These are phyloP conservation scores for Bondarzewia mesenterica DNA, from an alignment of 1,284 basidiomycete species.

Conservation along the genomic window DNA sequence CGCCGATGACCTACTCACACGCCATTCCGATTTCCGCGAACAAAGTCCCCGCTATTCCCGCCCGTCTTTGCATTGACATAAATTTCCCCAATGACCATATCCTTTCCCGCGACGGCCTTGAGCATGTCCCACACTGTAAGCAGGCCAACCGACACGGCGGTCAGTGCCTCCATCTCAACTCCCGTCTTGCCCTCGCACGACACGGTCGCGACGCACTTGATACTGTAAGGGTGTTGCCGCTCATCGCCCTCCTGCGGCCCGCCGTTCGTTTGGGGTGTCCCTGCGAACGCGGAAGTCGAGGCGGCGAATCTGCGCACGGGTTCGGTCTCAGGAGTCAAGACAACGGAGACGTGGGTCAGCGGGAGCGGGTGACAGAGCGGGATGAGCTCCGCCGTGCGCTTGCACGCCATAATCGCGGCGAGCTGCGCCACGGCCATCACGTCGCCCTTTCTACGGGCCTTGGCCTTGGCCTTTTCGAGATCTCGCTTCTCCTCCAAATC, in stretches of 20 bases:
- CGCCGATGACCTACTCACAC: too few species aligned
- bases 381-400: constrained; percentile 75
- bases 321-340: constrained; percentile 39
- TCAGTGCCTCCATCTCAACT: constrained; percentile 93
- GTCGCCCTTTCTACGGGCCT: constrained; percentile 63
- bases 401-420: constrained; percentile 83
- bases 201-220: constrained; percentile 61
- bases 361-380: constrained; percentile 80
- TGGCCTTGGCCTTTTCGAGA: constrained; percentile 30
- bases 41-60: constrained; percentile 67
- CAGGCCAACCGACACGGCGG: constrained; percentile 70
- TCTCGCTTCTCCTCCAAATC: constrained; percentile 5
- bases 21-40: constrained; percentile 13
- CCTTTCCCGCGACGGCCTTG: constrained; percentile 78
- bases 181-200: constrained; percentile 77
- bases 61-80: constrained; percentile 64
- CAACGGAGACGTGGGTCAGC: constrained; percentile 62
- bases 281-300: too few species aligned
- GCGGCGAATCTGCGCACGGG: too few species aligned
- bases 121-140: constrained; percentile 91
- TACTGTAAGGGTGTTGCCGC: constrained; percentile 32
- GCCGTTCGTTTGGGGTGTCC: constrained; percentile 1
- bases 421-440: constrained; percentile 74
- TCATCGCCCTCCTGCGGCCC: neutral
- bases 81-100: constrained; percentile 72